A percentile compares a stretch with the other conserved stretches of the same genome.
These are phyloP conservation scores for Elsinoe arachidis DNA, from an alignment of 2,329 filamentous ascomycete genomes.

Conservation along the genomic window DNA sequence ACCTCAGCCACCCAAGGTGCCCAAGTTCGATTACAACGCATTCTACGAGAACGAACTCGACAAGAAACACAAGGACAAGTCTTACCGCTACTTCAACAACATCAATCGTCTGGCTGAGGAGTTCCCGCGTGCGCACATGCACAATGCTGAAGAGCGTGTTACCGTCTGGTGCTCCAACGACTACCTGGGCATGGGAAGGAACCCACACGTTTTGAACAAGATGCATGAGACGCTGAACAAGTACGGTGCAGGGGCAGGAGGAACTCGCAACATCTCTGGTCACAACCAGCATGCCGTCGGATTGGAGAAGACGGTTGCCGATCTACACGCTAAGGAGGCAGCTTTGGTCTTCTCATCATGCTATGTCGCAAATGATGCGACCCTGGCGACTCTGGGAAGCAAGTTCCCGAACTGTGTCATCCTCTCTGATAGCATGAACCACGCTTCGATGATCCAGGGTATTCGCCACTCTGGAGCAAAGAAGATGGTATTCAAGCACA, in stretches of 20 bases:
- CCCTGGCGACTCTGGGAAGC: constrained; percentile 89
- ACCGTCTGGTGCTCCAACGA: constrained; percentile 99
- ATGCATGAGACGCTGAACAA: constrained; percentile 95
- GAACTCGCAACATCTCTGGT: constrained; percentile 94
- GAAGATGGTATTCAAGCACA: constrained; percentile 98
- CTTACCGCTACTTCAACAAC: constrained; percentile 99
- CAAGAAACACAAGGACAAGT: constrained; percentile 99
- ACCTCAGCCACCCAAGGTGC: constrained; percentile 39
- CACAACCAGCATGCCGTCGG: constrained; percentile 91
- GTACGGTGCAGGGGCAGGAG: constrained; percentile 90
- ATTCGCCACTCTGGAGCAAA: constrained; percentile 94
- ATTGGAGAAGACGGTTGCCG: constrained; percentile 72
- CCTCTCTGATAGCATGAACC: constrained; percentile 93
- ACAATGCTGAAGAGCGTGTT: constrained; percentile 70
- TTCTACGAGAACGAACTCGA: constrained; percentile 87
- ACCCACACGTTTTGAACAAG: constrained; percentile 70
- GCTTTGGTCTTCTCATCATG: constrained; percentile 95
- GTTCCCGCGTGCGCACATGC: constrained; percentile 90
- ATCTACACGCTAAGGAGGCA: constrained; percentile 82
- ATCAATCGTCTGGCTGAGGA: constrained; percentile 97
- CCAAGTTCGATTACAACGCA: constrained; percentile 77
- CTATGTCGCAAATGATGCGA: constrained; percentile 97
- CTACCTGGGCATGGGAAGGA: constrained; percentile 95
- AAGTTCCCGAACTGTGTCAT: constrained; percentile 96
- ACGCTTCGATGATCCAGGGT: constrained; percentile 98